These are phyloP conservation scores for Primulina tabacum DNA, from an alignment of 257 asterid species.

Conservation along the genomic window DNA sequence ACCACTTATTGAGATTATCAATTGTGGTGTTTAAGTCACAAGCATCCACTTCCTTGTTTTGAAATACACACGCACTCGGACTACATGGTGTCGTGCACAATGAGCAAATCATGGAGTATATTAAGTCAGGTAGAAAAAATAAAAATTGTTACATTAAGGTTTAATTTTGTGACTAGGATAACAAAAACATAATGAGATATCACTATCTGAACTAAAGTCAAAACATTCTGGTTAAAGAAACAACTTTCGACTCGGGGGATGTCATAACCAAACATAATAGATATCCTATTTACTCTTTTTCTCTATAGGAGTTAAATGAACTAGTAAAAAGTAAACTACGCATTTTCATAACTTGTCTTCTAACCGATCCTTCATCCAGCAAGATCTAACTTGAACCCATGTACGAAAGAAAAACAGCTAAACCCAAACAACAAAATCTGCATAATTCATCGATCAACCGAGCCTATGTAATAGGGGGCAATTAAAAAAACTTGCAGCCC, in stretches of 20 bases:
- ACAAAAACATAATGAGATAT: too few relatives aligned
- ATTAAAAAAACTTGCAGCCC: neutral
- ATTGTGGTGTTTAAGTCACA: neutral
- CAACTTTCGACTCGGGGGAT: neutral
- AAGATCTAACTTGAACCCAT: neutral
- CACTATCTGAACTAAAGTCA: too few relatives aligned
- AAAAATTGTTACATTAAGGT: too few relatives aligned
- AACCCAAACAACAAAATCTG: too few relatives aligned
- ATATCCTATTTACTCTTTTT: neutral
- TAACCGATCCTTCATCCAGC: neutral
- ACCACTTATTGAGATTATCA: neutral
- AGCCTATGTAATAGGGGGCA: neutral
- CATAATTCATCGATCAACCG: neutral
- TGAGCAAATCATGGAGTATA: too few relatives aligned
- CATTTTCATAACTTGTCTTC: neutral
- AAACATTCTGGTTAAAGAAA: neutral
- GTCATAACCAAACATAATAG: neutral
- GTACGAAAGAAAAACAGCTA: too few relatives aligned
- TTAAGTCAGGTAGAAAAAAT: too few relatives aligned
- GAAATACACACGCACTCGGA: neutral
- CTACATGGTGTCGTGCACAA: too few relatives aligned
- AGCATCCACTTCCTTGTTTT: neutral
- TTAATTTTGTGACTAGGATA: too few relatives aligned
- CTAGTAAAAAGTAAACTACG: conserved; percentile 4
- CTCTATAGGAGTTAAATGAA: neutral